A percentile compares a stretch with the other conserved stretches of the same genome.
Evolutionary conservation across 2,329 filamentous ascomycete genomes (phyloP).

Genomic region (Fusarium compactum): DNA sequence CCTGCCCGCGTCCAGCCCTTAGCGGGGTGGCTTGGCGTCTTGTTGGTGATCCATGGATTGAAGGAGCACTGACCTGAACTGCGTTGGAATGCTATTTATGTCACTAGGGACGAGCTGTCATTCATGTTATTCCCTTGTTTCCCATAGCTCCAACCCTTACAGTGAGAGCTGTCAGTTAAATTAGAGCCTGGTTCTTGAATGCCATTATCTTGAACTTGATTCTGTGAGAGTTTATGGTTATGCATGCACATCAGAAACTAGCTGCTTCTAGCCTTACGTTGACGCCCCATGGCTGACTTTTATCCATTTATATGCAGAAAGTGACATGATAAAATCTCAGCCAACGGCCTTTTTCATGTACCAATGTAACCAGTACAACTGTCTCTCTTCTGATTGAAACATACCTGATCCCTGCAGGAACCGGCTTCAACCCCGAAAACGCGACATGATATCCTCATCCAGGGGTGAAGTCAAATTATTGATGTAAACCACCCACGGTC

Average conservation of each 20-base stretch:
- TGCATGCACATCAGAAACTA: conserved; percentile 14
- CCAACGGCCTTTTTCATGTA: background rate
- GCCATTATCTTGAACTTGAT: background rate
- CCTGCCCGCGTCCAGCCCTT: conserved; percentile 26
- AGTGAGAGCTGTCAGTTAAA: background rate
- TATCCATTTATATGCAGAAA: conserved; percentile 9
- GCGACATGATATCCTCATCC: background rate
- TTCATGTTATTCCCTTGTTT: background rate
- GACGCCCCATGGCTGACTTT: conserved; percentile 21
- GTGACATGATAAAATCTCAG: conserved; percentile 11
- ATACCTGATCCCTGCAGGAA: background rate
- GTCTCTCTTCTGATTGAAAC: conserved; percentile 1
- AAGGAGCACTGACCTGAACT: background rate
- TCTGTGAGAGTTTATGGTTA: background rate
- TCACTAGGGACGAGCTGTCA: background rate
- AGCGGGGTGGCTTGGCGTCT: conserved; percentile 37
- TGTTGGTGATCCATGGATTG: conserved; percentile 20
- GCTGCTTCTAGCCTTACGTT: conserved; percentile 19
- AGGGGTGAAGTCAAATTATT: background rate
- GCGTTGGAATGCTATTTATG: conserved; percentile 28
- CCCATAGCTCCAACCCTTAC: background rate
- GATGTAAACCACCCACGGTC: conserved; percentile 9
- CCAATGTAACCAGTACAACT: conserved; percentile 13
- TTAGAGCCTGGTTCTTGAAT: background rate
- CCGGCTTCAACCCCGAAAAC: conserved; percentile 1